Base-by-base conservation (phyloP, 2,329 filamentous ascomycete species). In the Xylaria polymorpha region DNA sequence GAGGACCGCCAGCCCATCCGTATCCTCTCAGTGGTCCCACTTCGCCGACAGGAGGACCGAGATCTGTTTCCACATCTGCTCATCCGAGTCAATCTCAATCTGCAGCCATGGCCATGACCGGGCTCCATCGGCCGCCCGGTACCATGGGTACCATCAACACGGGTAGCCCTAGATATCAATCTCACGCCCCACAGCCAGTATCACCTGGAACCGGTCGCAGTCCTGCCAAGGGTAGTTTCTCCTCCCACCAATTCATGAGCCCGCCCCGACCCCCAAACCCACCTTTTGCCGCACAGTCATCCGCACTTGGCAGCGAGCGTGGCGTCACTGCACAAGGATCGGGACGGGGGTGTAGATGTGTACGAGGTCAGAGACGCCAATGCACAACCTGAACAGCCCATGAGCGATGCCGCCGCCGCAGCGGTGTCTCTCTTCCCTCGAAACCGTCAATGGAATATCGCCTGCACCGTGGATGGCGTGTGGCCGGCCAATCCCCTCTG, bases 401-500 rank as follows among this genome's bases (percentile, higher is more conserved):
- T 69, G 63, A 69, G 60, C 39, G 56, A 48, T 44, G 60, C 35
- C 2, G 56, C 63, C 1, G 57, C 72, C n/a, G 69, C 66, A 0
- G 75, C 73, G 2, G 58, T 76, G 9, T 61, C 71, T 32, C 72
- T 60, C 35, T 77, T 77, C 55, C 76, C 72, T 29, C 74, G 73
- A 32, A 58, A 57, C 1, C 65, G 66, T 22, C 4, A 37, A 15
- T 64, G 64, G 44, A 50, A 53, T 2, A 29, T 18, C 18, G 7
- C 61, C 8, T 64, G 57, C 41, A 58, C 73, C 12, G 55, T 66
- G 6, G 65, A 75, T 37, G 71, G 70, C 20, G 66, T 78, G 9
- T 74, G 73, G 72, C 78, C 79, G 20, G 80, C 86, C 1, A 76
- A 77, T 8, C 81, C 84, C 1, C 76, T 88, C n/a, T 66, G 68